Evolutionary conservation across 2,329 filamentous ascomycete genomes (phyloP).

Genomic region (Colletotrichum eremochloae): DNA sequence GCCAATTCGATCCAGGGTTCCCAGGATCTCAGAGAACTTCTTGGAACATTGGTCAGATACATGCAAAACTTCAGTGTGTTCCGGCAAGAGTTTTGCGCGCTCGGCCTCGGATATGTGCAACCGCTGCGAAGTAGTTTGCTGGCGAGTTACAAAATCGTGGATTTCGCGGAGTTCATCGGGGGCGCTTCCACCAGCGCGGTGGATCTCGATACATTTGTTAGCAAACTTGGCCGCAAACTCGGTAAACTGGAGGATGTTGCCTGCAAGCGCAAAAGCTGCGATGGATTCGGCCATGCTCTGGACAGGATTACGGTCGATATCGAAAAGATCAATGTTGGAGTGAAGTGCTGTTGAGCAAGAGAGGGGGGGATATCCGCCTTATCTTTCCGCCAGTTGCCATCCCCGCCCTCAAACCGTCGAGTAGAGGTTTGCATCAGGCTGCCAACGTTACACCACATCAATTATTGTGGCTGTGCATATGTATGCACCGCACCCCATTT

Average conservation of each 20-base stretch:
- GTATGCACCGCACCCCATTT: background rate
- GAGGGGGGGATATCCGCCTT: background rate
- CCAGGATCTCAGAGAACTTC: background rate
- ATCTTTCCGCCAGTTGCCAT: background rate
- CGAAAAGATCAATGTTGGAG: background rate
- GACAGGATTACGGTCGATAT: background rate
- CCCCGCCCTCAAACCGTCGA: background rate
- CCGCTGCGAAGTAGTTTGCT: background rate
- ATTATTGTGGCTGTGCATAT: background rate
- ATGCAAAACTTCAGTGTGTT: background rate
- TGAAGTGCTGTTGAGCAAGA: background rate
- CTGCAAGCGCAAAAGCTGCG: conserved; percentile 6
- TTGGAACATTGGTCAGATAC: conserved; percentile 2
- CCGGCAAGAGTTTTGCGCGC: background rate
- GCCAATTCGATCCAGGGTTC: background rate
- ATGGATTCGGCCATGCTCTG: conserved; percentile 20
- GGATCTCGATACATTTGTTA: background rate
- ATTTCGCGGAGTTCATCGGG: background rate
- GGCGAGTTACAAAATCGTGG: background rate
- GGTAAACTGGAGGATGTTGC: conserved; percentile 11
- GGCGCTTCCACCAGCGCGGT: background rate
- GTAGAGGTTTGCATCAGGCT: background rate
- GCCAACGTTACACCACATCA: background rate
- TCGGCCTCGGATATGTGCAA: background rate
- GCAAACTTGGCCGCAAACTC: background rate